Conservation (phyloP, 1,284 basidiomycete genomes). For the Hemileia vastatrix region DNA sequence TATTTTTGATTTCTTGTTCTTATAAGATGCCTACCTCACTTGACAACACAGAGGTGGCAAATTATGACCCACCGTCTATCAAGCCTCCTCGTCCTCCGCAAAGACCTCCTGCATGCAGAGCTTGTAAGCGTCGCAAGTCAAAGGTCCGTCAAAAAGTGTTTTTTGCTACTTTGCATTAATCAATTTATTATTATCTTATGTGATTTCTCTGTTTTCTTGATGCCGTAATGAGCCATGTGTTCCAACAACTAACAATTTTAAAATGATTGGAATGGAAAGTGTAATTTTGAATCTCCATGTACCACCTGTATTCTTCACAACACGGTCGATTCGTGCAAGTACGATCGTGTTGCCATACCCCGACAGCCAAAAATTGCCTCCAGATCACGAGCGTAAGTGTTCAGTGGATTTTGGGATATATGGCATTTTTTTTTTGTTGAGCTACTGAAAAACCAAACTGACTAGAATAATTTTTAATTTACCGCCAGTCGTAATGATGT, state of each 20-base stretch:
- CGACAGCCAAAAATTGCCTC: constrained; percentile 3
- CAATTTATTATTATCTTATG: background rate
- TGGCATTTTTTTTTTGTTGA: background rate
- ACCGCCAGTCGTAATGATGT: constrained; percentile 3
- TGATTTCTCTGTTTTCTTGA: background rate
- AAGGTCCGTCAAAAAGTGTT: constrained; percentile 16
- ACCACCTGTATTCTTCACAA: constrained; percentile 19
- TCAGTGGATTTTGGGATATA: background rate
- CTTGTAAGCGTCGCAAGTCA: constrained; percentile 23
- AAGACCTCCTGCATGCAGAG: constrained; percentile 20
- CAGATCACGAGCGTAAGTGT: constrained; percentile 2
- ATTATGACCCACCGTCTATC: background rate
- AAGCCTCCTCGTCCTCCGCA: constrained; percentile 21
- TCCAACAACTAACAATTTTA: too few species aligned
- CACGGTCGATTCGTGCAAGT: constrained; percentile 14
- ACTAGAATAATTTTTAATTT: background rate
- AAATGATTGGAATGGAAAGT: too few species aligned
- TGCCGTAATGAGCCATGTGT: background rate
- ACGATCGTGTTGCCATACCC: constrained; percentile 17
- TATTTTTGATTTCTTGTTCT: too few species aligned
- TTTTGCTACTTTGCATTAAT: background rate
- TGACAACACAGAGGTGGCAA: too few species aligned
- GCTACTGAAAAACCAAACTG: background rate
- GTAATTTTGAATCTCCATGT: constrained; percentile 22
- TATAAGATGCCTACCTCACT: too few species aligned